These are phyloP conservation scores for Blastobotrys ciferrii DNA, from an alignment of 1,139 yeast genomes.

Conservation along the genomic window DNA sequence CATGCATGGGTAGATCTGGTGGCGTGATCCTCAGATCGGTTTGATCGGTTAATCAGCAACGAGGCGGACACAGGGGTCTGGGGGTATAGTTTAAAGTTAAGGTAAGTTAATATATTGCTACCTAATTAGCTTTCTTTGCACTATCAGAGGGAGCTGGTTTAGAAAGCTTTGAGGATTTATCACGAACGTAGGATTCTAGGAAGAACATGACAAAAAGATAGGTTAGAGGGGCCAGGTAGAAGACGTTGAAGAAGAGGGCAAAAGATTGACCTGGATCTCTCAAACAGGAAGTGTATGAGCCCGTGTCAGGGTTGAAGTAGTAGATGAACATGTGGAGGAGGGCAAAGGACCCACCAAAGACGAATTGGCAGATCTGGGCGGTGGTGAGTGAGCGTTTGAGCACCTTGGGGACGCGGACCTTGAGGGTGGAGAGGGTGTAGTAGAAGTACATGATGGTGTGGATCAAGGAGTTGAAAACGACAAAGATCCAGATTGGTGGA, in stretches of 20 bases:
- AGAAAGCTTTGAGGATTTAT: constrained; percentile 10
- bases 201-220: constrained; percentile 68
- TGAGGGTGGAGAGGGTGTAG: constrained; percentile 62
- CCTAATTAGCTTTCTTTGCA: constrained; percentile 4
- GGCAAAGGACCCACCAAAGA: constrained; percentile 69
- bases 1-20: too few relatives aligned
- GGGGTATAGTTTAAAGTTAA: too few relatives aligned
- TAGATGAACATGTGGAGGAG: constrained; percentile 59
- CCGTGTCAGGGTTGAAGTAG: constrained; percentile 52
- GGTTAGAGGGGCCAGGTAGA: constrained; percentile 68
- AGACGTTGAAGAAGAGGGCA: constrained; percentile 61
- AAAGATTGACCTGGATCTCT: constrained; percentile 60
- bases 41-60: too few relatives aligned
- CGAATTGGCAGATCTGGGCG: constrained; percentile 68
- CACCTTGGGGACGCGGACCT: constrained; percentile 56
- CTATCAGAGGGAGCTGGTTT: too few relatives aligned
- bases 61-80: too few relatives aligned
- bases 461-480: constrained; percentile 73
- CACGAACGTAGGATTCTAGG: constrained; percentile 54
- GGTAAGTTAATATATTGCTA: too few relatives aligned
- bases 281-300: constrained; percentile 52
- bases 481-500: constrained; percentile 81
- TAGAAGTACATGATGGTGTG: constrained; percentile 77
- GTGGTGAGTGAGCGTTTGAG: constrained; percentile 63
- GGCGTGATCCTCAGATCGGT: too few relatives aligned